Evolutionary conservation across 495 filamentous ascomycete genomes (phyloP).

Genomic region (Trichoderma erinaceum): DNA sequence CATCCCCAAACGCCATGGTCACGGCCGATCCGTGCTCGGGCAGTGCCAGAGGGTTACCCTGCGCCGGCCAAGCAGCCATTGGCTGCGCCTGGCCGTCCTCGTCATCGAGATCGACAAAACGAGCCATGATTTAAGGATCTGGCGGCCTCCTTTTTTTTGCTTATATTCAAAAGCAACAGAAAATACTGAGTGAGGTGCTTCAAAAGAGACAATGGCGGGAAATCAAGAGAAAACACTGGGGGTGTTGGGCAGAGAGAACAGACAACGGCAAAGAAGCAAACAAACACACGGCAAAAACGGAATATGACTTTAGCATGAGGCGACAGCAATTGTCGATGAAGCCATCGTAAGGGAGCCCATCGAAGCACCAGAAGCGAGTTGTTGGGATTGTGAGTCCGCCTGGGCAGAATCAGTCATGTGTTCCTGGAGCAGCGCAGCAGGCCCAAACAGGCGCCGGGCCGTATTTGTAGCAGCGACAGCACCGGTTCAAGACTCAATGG

Average conservation of each 20-base stretch:
- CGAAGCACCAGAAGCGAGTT: background rate
- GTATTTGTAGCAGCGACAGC: no score
- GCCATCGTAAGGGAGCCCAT: constrained; percentile 13
- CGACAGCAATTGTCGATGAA: constrained; percentile 14
- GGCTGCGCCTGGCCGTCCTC: constrained; percentile 38
- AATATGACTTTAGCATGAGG: background rate
- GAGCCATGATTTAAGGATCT: constrained; percentile 43
- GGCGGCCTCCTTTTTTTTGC: background rate
- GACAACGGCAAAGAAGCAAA: background rate
- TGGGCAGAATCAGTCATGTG: background rate
- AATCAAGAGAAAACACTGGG: background rate
- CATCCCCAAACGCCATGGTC: constrained; percentile 19
- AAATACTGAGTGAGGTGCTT: background rate
- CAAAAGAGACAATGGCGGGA: background rate
- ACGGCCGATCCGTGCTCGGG: constrained; percentile 17
- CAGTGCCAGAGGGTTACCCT: constrained; percentile 15
- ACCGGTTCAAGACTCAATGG: no score
- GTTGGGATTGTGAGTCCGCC: background rate
- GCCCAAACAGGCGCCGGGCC: no score
- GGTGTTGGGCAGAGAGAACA: background rate
- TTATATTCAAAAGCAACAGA: background rate
- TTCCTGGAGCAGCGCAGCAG: no score
- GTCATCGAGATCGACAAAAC: constrained; percentile 59
- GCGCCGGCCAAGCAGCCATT: constrained; percentile 23
- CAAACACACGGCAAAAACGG: background rate